These are phyloP conservation scores for Fusarium sp. DNA, from an alignment of 2,329 filamentous ascomycete genomes.

Conservation along the genomic window DNA sequence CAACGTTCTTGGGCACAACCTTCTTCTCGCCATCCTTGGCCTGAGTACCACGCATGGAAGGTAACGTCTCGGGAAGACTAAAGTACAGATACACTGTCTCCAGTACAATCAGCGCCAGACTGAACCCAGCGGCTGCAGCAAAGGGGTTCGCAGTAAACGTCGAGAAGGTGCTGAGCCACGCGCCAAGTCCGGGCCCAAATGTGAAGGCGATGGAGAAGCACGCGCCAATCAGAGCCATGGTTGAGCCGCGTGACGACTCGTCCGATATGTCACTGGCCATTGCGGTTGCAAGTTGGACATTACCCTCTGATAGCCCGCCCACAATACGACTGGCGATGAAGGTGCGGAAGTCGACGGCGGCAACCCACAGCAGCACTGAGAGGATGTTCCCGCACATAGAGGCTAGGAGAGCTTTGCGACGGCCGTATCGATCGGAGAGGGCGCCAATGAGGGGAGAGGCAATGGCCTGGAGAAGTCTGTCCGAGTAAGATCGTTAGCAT, in stretches of 20 bases:
- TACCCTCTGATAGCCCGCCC: constrained; percentile 93
- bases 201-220: constrained; percentile 99
- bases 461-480: constrained; percentile 86
- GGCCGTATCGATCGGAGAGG: constrained; percentile 88
- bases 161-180: constrained; percentile 81
- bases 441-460: constrained; percentile 91
- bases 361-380: constrained; percentile 93
- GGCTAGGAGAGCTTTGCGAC: constrained; percentile 85
- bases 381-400: constrained; percentile 95
- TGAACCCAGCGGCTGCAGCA: constrained; percentile 89
- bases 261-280: constrained; percentile 97
- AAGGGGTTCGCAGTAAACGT: constrained; percentile 91
- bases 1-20: constrained; percentile 43
- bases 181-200: constrained; percentile 91
- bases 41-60: constrained; percentile 60
- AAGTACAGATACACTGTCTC: constrained; percentile 91
- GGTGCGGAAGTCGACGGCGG: constrained; percentile 92
- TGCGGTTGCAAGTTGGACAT: constrained; percentile 94
- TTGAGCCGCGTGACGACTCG: constrained; percentile 82
- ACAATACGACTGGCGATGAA: constrained; percentile 94
- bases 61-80: constrained; percentile 86
- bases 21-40: constrained; percentile 34
- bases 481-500: constrained; percentile 11
- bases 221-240: constrained; percentile 95
- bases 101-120: constrained; percentile 81